These are phyloP conservation scores for Thelephora terrestris DNA, from an alignment of 1,284 basidiomycete genomes.

Conservation along the genomic window DNA sequence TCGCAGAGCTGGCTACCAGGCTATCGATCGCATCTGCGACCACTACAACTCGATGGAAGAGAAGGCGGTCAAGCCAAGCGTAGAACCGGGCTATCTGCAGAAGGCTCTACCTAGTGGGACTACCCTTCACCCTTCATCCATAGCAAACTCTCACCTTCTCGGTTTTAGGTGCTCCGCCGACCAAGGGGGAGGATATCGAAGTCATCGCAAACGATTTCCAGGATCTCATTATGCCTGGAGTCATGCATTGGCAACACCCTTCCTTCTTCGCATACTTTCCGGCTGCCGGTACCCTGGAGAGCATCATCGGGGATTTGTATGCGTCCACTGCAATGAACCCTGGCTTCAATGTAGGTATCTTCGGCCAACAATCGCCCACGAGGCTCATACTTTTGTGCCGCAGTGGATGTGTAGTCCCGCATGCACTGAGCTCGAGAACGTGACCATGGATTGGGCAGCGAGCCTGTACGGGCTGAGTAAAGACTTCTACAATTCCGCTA, in stretches of 20 bases:
- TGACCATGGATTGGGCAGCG: slow-evolving; percentile 90
- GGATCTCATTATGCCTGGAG: slow-evolving; percentile 67
- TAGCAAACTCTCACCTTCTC: not conserved
- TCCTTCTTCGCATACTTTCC: slow-evolving; percentile 85
- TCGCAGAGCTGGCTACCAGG: slow-evolving; percentile 79
- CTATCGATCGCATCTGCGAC: slow-evolving; percentile 89
- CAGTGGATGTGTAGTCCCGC: slow-evolving; percentile 84
- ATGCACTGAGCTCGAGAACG: slow-evolving; percentile 86
- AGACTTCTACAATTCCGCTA: slow-evolving; percentile 56
- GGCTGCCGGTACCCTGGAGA: slow-evolving; percentile 74
- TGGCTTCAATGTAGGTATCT: slow-evolving; percentile 72
- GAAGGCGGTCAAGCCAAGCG: slow-evolving; percentile 62
- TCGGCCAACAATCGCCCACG: not conserved
- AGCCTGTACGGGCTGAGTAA: slow-evolving; percentile 69
- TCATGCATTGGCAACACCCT: slow-evolving; percentile 84
- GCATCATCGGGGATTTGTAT: slow-evolving; percentile 82
- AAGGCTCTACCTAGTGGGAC: slow-evolving; percentile 42
- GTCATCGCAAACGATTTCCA: slow-evolving; percentile 78
- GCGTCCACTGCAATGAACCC: slow-evolving; percentile 72
- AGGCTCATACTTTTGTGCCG: not conserved
- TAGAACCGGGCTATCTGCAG: slow-evolving; percentile 71
- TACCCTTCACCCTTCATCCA: not conserved
- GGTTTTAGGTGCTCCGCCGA: slow-evolving; percentile 37
- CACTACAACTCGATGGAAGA: slow-evolving; percentile 70
- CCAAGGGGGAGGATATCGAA: slow-evolving; percentile 69